Conservation (phyloP, 176 grass and related monocot genomes). For the Cenchrus fungigraminus region DNA sequence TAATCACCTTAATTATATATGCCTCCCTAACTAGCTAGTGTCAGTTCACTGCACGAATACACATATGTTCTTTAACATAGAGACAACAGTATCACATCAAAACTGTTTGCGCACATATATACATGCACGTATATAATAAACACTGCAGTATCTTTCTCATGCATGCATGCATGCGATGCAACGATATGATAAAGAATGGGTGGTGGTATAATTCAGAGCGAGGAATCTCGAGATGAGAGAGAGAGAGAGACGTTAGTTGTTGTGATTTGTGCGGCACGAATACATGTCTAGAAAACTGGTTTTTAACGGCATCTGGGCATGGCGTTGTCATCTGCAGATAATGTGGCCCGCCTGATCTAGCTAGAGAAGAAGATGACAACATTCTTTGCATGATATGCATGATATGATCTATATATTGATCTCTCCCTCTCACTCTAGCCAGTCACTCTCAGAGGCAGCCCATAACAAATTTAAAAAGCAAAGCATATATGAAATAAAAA, state of each 20-base stretch:
- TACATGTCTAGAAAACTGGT: slow-evolving; percentile 58
- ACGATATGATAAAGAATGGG: slow-evolving; percentile 50
- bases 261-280: slow-evolving; percentile 43
- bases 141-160: slow-evolving; percentile 47
- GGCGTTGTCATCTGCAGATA: slow-evolving; percentile 47
- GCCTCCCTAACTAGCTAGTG: slow-evolving; percentile 20
- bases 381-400: slow-evolving; percentile 40
- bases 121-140: not conserved
- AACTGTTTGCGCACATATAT: slow-evolving; percentile 26
- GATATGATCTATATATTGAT: not conserved
- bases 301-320: slow-evolving; percentile 58
- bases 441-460: not conserved
- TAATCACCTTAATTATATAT: slow-evolving; percentile 33
- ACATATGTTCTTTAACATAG: slow-evolving; percentile 45
- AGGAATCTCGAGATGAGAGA: slow-evolving; percentile 49
- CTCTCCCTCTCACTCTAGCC: slow-evolving; percentile 9
- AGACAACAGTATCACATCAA: slow-evolving; percentile 43
- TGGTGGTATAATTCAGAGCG: slow-evolving; percentile 25
- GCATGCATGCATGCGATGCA: slow-evolving; percentile 38
- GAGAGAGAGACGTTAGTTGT: slow-evolving; percentile 23
- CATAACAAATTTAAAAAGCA: slow-evolving; percentile 9
- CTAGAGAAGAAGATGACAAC: slow-evolving; percentile 52
- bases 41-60: slow-evolving; percentile 58
- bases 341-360: slow-evolving; percentile 50
- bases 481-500: not conserved